Conservation (phyloP, 2,329 filamentous ascomycete species). For the Akanthomyces lecanii region DNA sequence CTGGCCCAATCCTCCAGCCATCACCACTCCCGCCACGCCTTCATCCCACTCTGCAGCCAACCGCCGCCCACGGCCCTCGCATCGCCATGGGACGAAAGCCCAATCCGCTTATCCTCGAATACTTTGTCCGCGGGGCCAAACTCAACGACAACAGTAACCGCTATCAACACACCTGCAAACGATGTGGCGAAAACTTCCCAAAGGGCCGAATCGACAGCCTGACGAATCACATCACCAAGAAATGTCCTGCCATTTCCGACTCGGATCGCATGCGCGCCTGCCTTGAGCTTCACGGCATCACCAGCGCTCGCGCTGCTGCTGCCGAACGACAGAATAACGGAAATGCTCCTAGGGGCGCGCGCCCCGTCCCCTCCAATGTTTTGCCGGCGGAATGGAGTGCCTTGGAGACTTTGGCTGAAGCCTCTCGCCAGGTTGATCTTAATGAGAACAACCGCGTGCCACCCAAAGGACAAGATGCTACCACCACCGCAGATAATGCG, state of each 20-base stretch:
- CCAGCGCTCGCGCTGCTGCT: slow-evolving; percentile 40
- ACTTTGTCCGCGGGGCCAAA: slow-evolving; percentile 83
- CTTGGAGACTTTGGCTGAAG: slow-evolving; percentile 81
- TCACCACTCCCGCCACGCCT: background rate
- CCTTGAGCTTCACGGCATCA: slow-evolving; percentile 67
- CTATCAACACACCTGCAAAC: slow-evolving; percentile 86
- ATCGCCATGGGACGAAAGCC: slow-evolving; percentile 72
- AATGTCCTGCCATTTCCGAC: slow-evolving; percentile 74
- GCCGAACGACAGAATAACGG: slow-evolving; percentile 28
- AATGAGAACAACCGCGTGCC: slow-evolving; percentile 54
- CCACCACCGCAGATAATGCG: slow-evolving; percentile 25
- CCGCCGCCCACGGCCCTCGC: background rate
- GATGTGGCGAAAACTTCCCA: slow-evolving; percentile 82
- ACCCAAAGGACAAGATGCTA: slow-evolving; percentile 33
- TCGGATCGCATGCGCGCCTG: slow-evolving; percentile 72
- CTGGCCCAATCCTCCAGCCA: background rate
- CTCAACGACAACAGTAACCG: slow-evolving; percentile 86
- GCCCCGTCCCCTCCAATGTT: slow-evolving; percentile 27
- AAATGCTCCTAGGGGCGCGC: slow-evolving; percentile 28
- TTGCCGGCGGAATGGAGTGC: slow-evolving; percentile 67
- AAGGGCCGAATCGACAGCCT: slow-evolving; percentile 85
- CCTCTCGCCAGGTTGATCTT: slow-evolving; percentile 73
- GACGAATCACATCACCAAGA: slow-evolving; percentile 76
- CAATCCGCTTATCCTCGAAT: slow-evolving; percentile 79
- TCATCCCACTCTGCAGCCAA: background rate